Base-by-base conservation (phyloP, 768 basidiomycete species). In the Tremella mesenterica region DNA sequence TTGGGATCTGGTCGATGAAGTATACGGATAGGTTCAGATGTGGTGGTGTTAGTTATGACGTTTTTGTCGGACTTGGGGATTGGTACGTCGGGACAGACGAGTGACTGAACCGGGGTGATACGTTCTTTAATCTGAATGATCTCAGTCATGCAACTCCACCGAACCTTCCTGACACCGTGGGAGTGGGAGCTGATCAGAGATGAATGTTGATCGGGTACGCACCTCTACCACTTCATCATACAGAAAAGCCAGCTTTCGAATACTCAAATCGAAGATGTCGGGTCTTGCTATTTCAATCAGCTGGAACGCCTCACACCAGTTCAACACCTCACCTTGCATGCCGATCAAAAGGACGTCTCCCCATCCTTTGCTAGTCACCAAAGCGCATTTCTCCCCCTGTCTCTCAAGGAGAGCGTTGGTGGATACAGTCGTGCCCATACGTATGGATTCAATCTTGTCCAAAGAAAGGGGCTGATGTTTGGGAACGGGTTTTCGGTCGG, bases 21-120 rank as follows among this genome's bases (percentile, higher is more conserved):
- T 18, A 67, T 54, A 43, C 85, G 77, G 6, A 93, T 88, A 1
- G 88, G 86, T 69, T 93, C 90, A 20, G 88, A 89, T 14, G 57
- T 60, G 9, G 55, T 56, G n/a, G 60, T 65, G 25, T 59, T 49
- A 4, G 54, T 57, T 27, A 56, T 44, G n/a, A 56, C 50, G 25
- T 10, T 13, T 2, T 20, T n/a, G 33, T 59, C 54, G 26, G 44
- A 14, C 13, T 53, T 21, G 13, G 58, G 45, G 13, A 56, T 18
- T 36, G 60, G 50, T 43, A 55, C 43, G 31, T 54, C 82, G n/a
- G 48, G 43, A 41, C 45, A 51, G 39, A 57, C 53, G 20, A 56
- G 23, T 14, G 61, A 57, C 20, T 60, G 52, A 9, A 51, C 25
- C 7, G 58, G 59, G 1, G 61, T 59, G n/a, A 52, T 62, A 8